Evolutionary conservation across 1,284 basidiomycete genomes (phyloP).

Genomic region (Austropuccinia psidii): DNA sequence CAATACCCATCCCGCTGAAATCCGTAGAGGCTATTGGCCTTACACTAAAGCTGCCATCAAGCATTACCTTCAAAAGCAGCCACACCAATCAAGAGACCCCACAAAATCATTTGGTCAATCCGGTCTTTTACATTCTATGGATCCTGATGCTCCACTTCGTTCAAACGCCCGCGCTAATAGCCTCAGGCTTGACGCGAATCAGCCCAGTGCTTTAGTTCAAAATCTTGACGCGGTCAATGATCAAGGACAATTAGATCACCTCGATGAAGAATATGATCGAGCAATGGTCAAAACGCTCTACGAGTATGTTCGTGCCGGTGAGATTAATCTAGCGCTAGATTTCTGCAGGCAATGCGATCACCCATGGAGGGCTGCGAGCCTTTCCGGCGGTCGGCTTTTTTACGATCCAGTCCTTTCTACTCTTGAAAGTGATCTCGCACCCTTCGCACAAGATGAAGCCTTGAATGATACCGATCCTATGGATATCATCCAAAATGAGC

Average conservation of each 20-base stretch:
- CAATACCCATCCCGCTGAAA: conserved; percentile 57
- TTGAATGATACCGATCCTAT: conserved; percentile 43
- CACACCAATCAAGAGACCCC: conserved; percentile 43
- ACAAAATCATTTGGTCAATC: conserved; percentile 39
- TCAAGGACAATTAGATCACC: conserved; percentile 15
- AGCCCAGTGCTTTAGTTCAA: conserved; percentile 45
- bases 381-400: conserved; percentile 69
- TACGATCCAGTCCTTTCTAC: conserved; percentile 58
- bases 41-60: conserved; percentile 68
- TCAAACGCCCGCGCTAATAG: conserved; percentile 51
- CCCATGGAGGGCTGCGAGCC: conserved; percentile 80
- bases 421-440: conserved; percentile 49
- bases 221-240: background rate
- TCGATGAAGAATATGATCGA: conserved; percentile 64
- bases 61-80: conserved; percentile 56
- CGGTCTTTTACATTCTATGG: conserved; percentile 56
- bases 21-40: conserved; percentile 67
- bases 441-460: conserved; percentile 21
- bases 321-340: conserved; percentile 71
- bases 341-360: conserved; percentile 75
- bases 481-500: conserved; percentile 55
- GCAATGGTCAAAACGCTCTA: conserved; percentile 65
- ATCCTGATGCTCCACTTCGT: conserved; percentile 61
- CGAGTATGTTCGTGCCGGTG: conserved; percentile 68
- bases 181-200: conserved; percentile 59